These are phyloP conservation scores for Huiozyma naganishii DNA, from an alignment of 805 yeast genomes.

Conservation along the genomic window DNA sequence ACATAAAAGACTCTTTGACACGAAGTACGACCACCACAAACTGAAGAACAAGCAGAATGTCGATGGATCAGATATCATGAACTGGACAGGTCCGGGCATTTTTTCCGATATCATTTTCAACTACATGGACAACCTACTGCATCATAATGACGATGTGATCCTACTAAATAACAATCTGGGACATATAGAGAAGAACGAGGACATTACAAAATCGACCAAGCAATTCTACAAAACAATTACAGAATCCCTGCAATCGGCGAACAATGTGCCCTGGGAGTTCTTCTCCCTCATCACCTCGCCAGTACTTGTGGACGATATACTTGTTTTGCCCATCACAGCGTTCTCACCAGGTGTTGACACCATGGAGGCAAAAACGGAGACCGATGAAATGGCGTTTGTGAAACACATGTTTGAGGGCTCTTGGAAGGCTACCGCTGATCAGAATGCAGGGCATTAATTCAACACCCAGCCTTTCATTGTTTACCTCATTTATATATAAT, in stretches of 20 bases:
- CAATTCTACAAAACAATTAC: slow-evolving; percentile 20
- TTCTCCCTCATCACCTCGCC: slow-evolving; percentile 71
- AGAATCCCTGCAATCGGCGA: slow-evolving; percentile 13
- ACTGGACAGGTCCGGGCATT: slow-evolving; percentile 70
- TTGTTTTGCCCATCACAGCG: slow-evolving; percentile 77
- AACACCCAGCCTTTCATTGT: not conserved
- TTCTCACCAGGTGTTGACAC: slow-evolving; percentile 81
- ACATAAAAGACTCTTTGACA: slow-evolving; percentile 11
- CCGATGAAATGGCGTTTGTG: slow-evolving; percentile 74
- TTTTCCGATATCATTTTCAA: slow-evolving; percentile 69
- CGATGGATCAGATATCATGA: slow-evolving; percentile 38
- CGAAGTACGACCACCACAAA: slow-evolving; percentile 7
- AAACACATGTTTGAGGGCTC: slow-evolving; percentile 63
- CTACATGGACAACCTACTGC: slow-evolving; percentile 61
- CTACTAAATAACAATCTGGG: slow-evolving; percentile 25
- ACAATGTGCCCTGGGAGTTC: slow-evolving; percentile 47
- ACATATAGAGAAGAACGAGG: not conserved
- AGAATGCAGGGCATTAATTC: slow-evolving; percentile 1
- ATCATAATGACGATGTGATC: slow-evolving; percentile 49
- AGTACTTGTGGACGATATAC: slow-evolving; percentile 66
- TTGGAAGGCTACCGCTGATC: slow-evolving; percentile 37
- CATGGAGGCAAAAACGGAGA: slow-evolving; percentile 66
- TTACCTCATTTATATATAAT: not conserved
- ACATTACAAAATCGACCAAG: slow-evolving; percentile 12
- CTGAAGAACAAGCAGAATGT: slow-evolving; percentile 19